Percentiles rank a stretch among this genome's conserved stretches.
Evolutionary conservation across 164 flowering plant genomes (phyloP).

Genomic region (Litsea cubeba): DNA sequence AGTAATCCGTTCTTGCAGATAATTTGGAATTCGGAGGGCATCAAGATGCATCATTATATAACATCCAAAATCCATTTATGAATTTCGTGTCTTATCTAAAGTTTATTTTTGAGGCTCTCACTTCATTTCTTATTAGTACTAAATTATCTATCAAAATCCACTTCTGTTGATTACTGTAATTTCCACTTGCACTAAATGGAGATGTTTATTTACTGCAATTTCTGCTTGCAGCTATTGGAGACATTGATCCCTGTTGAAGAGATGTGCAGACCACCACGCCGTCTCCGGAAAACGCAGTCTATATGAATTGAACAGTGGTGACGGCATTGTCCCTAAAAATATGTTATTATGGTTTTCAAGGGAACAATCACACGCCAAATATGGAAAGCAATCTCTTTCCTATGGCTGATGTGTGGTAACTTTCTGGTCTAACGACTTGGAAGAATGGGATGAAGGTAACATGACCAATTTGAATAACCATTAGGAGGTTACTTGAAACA

Average conservation of each 20-base stretch:
- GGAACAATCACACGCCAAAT: not conserved
- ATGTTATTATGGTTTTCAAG: not conserved
- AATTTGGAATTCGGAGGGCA: too few relatives aligned
- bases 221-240: not conserved
- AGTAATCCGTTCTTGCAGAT: too few relatives aligned
- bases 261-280: not conserved
- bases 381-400: not conserved
- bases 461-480: not conserved
- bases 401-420: not conserved
- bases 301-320: not conserved
- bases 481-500: not conserved
- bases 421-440: not conserved
- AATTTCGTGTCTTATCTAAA: too few relatives aligned
- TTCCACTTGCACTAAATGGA: too few relatives aligned
- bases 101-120: too few relatives aligned
- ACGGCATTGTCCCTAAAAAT: not conserved
- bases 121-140: too few relatives aligned
- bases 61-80: too few relatives aligned
- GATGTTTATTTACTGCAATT: not conserved
- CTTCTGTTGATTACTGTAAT: too few relatives aligned
- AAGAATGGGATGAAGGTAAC: not conserved
- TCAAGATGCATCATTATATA: too few relatives aligned
- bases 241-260: conserved; percentile 1
- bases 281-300: not conserved
- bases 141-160: too few relatives aligned